A percentile compares a stretch with the other conserved stretches of the same genome.
Conservation (phyloP, 2,329 filamentous ascomycete species). For the Colletotrichum viniferum region DNA sequence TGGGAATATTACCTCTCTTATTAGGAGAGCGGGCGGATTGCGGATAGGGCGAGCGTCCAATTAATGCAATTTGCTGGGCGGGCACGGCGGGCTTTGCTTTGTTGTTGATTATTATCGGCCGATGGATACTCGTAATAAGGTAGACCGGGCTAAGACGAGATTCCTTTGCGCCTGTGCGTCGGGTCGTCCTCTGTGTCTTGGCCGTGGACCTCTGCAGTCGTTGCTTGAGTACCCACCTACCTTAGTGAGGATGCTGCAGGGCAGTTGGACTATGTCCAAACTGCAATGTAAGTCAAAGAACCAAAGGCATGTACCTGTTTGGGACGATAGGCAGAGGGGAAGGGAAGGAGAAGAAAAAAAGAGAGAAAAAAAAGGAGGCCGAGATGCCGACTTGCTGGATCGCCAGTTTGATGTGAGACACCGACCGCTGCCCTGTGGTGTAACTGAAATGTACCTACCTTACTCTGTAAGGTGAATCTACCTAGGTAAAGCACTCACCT, state of each 20-base stretch:
- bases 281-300: not conserved
- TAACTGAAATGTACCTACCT: not conserved
- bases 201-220: not conserved
- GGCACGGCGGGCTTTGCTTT: conserved; percentile 1
- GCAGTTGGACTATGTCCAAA: not conserved
- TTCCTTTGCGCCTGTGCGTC: conserved; percentile 1
- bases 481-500: too few species aligned
- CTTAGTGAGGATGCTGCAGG: not conserved
- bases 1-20: not conserved
- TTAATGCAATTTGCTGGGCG: conserved; percentile 4
- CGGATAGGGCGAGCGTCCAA: not conserved
- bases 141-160: not conserved
- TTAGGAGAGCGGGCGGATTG: not conserved
- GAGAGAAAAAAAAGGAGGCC: not conserved
- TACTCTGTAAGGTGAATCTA: not conserved
- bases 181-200: not conserved
- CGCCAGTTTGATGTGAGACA: not conserved
- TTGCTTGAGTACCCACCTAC: not conserved
- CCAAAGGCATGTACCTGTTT: not conserved
- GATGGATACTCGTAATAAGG: not conserved
- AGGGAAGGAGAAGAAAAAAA: not conserved
- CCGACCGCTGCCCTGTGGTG: not conserved
- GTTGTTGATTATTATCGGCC: not conserved
- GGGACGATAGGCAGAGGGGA: not conserved
- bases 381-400: not conserved